Conservation (phyloP, 1,284 basidiomycete species). For the Wolfiporia cocos region DNA sequence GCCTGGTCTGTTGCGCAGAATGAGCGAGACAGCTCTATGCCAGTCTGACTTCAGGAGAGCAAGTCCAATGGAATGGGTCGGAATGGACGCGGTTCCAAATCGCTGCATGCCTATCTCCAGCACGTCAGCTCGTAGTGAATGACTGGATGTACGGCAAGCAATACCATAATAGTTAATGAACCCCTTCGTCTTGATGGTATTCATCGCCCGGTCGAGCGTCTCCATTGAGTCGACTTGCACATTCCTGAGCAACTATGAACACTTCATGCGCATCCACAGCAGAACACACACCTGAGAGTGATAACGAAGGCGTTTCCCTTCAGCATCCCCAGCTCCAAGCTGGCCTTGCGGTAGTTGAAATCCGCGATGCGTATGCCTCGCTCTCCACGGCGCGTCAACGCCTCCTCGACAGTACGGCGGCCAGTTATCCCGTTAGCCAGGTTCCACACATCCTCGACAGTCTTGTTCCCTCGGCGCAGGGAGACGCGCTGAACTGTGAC, state of each 20-base stretch:
- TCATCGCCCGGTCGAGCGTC: slow-evolving; percentile 71
- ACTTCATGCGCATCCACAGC: background rate
- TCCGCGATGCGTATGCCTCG: slow-evolving; percentile 88
- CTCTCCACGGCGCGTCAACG: slow-evolving; percentile 72
- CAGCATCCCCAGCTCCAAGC: slow-evolving; percentile 89
- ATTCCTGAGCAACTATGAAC: slow-evolving; percentile 49
- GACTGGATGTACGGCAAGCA: no score
- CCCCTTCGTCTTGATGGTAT: slow-evolving; percentile 77
- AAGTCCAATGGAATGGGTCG: slow-evolving; percentile 92
- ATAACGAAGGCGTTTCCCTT: slow-evolving; percentile 96
- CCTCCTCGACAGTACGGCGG: slow-evolving; percentile 52
- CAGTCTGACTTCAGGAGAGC: slow-evolving; percentile 87
- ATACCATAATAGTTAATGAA: slow-evolving; percentile 97
- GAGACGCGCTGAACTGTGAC: slow-evolving; percentile 94
- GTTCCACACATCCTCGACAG: slow-evolving; percentile 83
- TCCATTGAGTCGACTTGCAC: slow-evolving; percentile 72
- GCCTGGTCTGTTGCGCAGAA: slow-evolving; percentile 78
- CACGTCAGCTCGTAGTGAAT: background rate
- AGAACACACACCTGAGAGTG: slow-evolving; percentile 77
- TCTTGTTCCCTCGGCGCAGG: slow-evolving; percentile 73
- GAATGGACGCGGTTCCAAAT: slow-evolving; percentile 94
- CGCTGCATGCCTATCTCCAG: slow-evolving; percentile 79
- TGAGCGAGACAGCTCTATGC: slow-evolving; percentile 80
- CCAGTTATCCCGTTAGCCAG: slow-evolving; percentile 64
- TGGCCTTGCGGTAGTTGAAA: slow-evolving; percentile 75